A percentile compares a stretch with the other conserved stretches of the same genome.
phyloP scores from a whole-genome alignment of 106 monocot species.

The Hemerocallis citrina region DNA sequence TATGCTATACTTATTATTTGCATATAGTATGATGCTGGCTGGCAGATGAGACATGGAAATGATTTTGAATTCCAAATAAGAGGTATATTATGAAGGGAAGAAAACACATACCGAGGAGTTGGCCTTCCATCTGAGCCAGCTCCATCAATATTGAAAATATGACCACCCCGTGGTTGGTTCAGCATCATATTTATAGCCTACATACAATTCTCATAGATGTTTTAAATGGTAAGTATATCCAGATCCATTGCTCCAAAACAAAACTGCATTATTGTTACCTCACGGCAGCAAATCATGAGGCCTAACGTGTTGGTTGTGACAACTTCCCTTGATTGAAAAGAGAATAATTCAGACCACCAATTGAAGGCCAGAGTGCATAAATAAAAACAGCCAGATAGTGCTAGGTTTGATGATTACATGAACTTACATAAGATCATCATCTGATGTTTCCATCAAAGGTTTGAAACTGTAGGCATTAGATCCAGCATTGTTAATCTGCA shows the following conservation, averaged over 20 bases:
- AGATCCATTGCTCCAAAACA: background rate
- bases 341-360: background rate
- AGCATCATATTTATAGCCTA: slow-evolving; percentile 99
- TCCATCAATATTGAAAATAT: slow-evolving; percentile 96
- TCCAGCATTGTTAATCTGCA: slow-evolving; percentile 85
- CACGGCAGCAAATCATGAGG: slow-evolving; percentile 92
- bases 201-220: background rate
- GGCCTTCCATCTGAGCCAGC: slow-evolving; percentile 99
- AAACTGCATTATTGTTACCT: slow-evolving; percentile 37
- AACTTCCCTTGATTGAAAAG: slow-evolving; percentile 67
- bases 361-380: background rate
- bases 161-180: slow-evolving; percentile 85
- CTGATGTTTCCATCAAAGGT: slow-evolving; percentile 82
- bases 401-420: background rate
- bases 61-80: background rate
- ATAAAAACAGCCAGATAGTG: background rate
- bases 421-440: slow-evolving; percentile 55
- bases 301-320: slow-evolving; percentile 97
- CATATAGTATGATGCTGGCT: background rate
- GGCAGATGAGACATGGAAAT: background rate
- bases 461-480: slow-evolving; percentile 97
- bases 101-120: slow-evolving; percentile 68
- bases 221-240: slow-evolving; percentile 4
- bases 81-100: background rate
- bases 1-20: background rate